Evolutionary conservation across 495 filamentous ascomycete genomes (phyloP), one percentile per base, ranked within the genome.

Genomic region (Cladorrhinum samala): DNA sequence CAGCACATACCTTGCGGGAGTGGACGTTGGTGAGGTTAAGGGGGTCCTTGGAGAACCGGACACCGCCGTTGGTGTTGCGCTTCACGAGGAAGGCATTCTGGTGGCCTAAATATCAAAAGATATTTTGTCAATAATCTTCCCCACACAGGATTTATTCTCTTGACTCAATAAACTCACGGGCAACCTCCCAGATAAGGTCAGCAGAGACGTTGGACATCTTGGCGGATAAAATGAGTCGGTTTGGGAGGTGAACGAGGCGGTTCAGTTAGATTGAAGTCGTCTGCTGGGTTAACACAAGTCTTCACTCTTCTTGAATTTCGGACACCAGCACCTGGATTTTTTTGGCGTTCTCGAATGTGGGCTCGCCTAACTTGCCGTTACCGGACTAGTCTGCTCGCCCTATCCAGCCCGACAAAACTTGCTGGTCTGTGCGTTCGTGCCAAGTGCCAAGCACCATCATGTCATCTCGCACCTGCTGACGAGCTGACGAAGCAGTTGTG

Each of bases 11-110:
- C 86, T 95, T 98, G 78, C 88, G 88, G 46, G 80, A 83, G 73
- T 96, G 85, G 71, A 86, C 77, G 83, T 96, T 97, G 64, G 75
- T 76, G 64, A 96, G 70, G 78, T 97, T 98, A 58, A 96, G 73
- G 59, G 89, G 87, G 68, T 98, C 94, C 46, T 85, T 86, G 56
- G 93, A 97, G 81, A 98, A 91, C 73, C 85, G 87, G 59, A 84
- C 75, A 64, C 86, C 85, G 61, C 87, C 88, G 57, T 75, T 77
- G 53, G 70, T 66, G 70, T 83, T 89, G 71, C 90, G 83, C 84
- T 95, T 94, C 62, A 92, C 88, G 70, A 96, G 83, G 80, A 77
- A 93, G 68, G 88, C 68, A 74, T 90, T 94, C 72, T 87, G 77
- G 69, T 67, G 70, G 70, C 91, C 90, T 95, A 66, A 61, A 44